Base-by-base conservation (phyloP, 768 basidiomycete species). In the Leccinellum rugosiceps region DNA sequence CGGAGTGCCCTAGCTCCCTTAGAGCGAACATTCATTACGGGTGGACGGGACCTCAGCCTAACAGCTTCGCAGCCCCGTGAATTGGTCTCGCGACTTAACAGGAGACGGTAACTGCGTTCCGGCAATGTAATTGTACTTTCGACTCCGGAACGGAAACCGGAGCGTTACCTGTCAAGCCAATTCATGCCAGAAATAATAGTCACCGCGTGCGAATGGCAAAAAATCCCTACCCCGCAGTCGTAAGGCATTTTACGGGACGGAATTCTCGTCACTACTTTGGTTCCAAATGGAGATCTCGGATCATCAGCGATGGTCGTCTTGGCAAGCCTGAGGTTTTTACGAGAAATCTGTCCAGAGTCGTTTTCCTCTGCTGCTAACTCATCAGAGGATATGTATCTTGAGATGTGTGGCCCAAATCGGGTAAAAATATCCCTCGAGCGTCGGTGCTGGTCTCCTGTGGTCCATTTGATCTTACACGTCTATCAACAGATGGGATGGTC, bases 161-260 rank as follows among this genome's bases (percentile, higher is more conserved):
- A 45, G 10, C 31, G 26, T 51, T 14, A 28, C 41, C n/a, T 31
- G 32, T 41, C n/a, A n/a, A 61, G 41, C 41, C 32, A 28, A 46
- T 44, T 3, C 10, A 19, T 38, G 21, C 45, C 41, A 25, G 45
- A 32, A 35, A 47, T 15, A 17, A 38, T 41, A 1, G 38, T 45
- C 17, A 38, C 35, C 35, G 21, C 52, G 53, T 47, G 44, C 57
- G 57, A 67, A 68, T 58, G 38, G 62, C 65, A 23, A 58, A 62
- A 67, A 35, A 59, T 51, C 50, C 67, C 59, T 67, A 62, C 65
- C 67, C 65, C 65, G 25, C 60, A 69, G 52, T 57, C 63, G 41
- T 65, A 55, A 61, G 25, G 25, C 32, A 11, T 4, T n/a, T 41
- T 57, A 57, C 15, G 61, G 47, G 47, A 60, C 14, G 44, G 25